phyloP scores from a whole-genome alignment of 2,329 filamentous ascomycete genomes.

The Massarina eburnea region DNA sequence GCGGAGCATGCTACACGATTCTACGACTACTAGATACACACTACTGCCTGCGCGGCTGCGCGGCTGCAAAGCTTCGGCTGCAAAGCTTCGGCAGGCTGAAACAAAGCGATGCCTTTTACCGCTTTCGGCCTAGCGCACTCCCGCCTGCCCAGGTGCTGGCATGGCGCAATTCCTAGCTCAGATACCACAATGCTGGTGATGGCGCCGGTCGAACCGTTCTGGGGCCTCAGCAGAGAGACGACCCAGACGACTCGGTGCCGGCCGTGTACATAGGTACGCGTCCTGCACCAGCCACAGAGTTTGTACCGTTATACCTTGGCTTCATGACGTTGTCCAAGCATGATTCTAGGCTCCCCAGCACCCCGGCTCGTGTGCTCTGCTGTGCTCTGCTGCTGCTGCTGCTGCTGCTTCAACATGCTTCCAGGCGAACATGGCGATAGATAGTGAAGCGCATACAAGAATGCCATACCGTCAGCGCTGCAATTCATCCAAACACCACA shows the following conservation, averaged over 20 bases:
- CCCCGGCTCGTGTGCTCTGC: no score
- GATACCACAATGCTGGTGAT: no score
- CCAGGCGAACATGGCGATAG: no score
- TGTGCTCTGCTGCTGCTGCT: no score
- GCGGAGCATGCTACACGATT: background rate
- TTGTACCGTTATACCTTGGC: no score
- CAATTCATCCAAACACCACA: background rate
- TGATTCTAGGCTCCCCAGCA: no score
- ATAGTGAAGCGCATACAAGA: background rate
- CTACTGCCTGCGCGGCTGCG: conserved; percentile 3
- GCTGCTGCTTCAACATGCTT: no score
- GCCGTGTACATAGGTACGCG: no score
- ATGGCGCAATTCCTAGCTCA: conserved; percentile 20
- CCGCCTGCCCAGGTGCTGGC: no score
- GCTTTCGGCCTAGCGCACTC: conserved; percentile 12
- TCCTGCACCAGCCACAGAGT: no score
- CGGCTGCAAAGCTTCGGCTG: conserved; percentile 15
- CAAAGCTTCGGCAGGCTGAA: conserved; percentile 17
- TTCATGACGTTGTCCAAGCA: background rate
- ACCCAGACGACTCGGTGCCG: no score
- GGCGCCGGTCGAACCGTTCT: background rate
- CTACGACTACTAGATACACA: background rate
- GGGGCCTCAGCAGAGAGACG: no score
- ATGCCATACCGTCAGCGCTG: background rate
- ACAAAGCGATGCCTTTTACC: conserved; percentile 16